Conservation (phyloP, 1,139 yeast species). For the Pneumocystis sp. region DNA sequence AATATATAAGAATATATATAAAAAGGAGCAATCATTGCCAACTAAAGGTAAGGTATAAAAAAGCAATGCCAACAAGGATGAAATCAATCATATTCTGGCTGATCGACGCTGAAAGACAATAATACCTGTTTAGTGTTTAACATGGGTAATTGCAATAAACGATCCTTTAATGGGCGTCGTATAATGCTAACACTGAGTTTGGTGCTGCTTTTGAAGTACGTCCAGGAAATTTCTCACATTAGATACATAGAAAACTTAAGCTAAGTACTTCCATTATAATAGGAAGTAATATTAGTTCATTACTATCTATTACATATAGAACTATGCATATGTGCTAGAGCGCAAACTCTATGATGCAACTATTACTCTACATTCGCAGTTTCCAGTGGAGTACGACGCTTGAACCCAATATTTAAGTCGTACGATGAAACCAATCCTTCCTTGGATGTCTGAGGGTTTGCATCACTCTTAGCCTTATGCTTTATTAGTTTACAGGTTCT, state of each 20-base stretch:
- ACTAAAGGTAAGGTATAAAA: neutral
- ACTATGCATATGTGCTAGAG: neutral
- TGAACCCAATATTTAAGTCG: neutral
- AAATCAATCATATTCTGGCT: neutral
- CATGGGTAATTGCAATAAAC: too few species aligned
- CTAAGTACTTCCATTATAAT: neutral
- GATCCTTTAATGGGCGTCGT: too few species aligned
- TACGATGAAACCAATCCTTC: neutral
- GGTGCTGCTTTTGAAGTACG: neutral
- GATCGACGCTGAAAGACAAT: neutral
- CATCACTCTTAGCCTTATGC: neutral
- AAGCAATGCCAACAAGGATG: neutral
- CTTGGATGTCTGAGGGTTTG: neutral
- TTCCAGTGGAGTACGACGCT: neutral
- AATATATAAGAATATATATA: too few species aligned
- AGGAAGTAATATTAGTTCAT: too few species aligned
- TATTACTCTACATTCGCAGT: neutral
- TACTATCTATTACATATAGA: too few species aligned
- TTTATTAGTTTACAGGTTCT: neutral
- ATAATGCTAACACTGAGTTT: neutral
- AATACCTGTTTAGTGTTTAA: neutral
- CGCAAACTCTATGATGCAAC: neutral
- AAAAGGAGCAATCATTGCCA: neutral
- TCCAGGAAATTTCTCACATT: neutral
- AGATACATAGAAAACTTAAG: neutral